These are phyloP conservation scores for Macrolepiota fuliginosa DNA, from an alignment of 768 basidiomycete species.

Conservation along the genomic window DNA sequence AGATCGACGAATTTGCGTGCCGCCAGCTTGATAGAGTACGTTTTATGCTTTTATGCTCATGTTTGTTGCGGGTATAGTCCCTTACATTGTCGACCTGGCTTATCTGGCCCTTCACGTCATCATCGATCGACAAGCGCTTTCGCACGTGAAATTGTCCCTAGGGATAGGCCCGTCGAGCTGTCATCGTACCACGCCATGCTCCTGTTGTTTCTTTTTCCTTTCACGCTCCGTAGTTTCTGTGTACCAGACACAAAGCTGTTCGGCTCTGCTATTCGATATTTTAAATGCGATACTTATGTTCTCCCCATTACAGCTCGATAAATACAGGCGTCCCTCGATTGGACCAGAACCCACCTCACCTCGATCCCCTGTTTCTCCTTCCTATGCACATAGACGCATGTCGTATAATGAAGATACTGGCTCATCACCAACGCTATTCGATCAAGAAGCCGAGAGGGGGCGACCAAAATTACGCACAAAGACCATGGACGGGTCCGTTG, in stretches of 20 bases:
- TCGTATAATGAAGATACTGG: neutral
- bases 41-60: slow-evolving; percentile 13
- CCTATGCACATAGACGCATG: slow-evolving; percentile 2
- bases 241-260: neutral
- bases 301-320: slow-evolving; percentile 37
- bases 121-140: neutral
- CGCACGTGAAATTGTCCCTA: neutral
- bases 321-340: slow-evolving; percentile 42
- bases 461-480: slow-evolving; percentile 24
- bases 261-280: neutral
- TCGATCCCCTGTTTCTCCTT: slow-evolving; percentile 14
- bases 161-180: neutral
- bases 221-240: slow-evolving; percentile 4
- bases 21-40: slow-evolving; percentile 81
- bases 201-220: neutral
- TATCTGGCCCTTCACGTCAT: neutral
- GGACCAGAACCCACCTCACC: slow-evolving; percentile 19
- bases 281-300: neutral
- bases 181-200: neutral
- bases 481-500: slow-evolving; percentile 19
- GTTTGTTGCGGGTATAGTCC: neutral
- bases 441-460: slow-evolving; percentile 17
- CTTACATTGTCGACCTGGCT: neutral
- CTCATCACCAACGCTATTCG: slow-evolving; percentile 9
- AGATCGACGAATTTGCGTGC: slow-evolving; percentile 86